phyloP scores from a whole-genome alignment of 805 yeast genomes.

The Torulaspora indica region DNA sequence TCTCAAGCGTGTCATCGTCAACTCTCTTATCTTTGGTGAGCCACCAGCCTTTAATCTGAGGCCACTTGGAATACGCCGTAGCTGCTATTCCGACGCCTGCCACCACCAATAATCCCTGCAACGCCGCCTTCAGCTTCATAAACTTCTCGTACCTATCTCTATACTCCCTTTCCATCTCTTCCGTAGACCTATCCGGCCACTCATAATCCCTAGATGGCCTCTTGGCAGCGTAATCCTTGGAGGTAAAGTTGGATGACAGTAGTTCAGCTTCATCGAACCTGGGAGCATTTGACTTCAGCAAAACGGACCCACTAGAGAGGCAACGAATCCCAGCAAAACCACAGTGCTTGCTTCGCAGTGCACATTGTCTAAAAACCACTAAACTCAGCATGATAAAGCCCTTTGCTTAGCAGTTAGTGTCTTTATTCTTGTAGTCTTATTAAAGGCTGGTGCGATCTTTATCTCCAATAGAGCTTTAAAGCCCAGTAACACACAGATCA shows the following conservation, averaged over 20 bases:
- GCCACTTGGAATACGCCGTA: conserved; percentile 39
- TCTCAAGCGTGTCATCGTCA: conserved; percentile 23
- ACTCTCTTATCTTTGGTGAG: conserved; percentile 18
- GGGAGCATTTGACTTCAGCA: conserved; percentile 24
- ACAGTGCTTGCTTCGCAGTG: background rate
- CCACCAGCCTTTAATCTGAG: conserved; percentile 35
- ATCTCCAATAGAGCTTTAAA: background rate
- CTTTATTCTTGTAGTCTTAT: background rate
- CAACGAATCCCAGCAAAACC: conserved; percentile 1
- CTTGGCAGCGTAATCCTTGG: conserved; percentile 31
- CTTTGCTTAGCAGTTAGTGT: background rate
- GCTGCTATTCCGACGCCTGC: conserved; percentile 36
- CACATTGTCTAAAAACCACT: background rate
- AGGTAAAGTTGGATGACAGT: conserved; percentile 26
- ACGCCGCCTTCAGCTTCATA: conserved; percentile 44
- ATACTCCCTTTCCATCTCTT: conserved; percentile 17
- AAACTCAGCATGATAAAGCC: background rate
- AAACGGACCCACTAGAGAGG: background rate
- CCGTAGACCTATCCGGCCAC: conserved; percentile 22
- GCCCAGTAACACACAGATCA: background rate
- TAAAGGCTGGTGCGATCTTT: no score
- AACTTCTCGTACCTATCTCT: conserved; percentile 38
- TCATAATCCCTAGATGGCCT: conserved; percentile 19
- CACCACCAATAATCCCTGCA: conserved; percentile 41
- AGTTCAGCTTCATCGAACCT: conserved; percentile 36